phyloP scores from a whole-genome alignment of 2,329 filamentous ascomycete species.

The Gaeumannomyces tritici region DNA sequence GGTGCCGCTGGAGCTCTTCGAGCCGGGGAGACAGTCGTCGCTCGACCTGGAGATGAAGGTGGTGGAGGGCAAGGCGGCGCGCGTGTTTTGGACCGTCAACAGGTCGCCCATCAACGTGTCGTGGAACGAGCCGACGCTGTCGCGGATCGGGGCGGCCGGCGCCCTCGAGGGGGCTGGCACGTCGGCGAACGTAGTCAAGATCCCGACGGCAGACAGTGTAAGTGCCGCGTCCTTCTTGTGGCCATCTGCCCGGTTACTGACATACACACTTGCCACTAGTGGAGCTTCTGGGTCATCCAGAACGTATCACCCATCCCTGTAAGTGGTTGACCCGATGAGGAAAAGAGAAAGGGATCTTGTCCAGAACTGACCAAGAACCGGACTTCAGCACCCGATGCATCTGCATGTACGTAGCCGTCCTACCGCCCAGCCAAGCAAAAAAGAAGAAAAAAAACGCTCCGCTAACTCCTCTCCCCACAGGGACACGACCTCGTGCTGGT shows the following conservation, averaged over 20 bases:
- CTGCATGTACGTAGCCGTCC: conserved; percentile 10
- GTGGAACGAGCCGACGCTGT: conserved; percentile 23
- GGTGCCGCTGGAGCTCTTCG: conserved; percentile 10
- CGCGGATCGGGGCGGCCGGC: conserved; percentile 17
- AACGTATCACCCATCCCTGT: conserved; percentile 11
- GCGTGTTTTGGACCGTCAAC: conserved; percentile 17
- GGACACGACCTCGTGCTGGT: conserved; percentile 32
- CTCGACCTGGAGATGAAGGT: not conserved
- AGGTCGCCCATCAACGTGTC: conserved; percentile 19
- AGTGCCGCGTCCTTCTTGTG: not conserved
- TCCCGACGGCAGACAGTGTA: conserved; percentile 9
- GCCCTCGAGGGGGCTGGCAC: conserved; percentile 14
- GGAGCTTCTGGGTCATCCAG: conserved; percentile 21
- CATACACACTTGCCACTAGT: conserved; percentile 12
- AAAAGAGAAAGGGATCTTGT: not conserved
- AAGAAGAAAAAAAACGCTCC: no score
- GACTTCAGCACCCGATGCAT: conserved; percentile 27
- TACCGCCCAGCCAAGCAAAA: not conserved
- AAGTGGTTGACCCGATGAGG: conserved; percentile 2
- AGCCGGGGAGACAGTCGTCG: not conserved
- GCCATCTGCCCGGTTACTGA: not conserved
- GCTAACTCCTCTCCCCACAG: conserved; percentile 13
- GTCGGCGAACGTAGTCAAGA: conserved; percentile 7
- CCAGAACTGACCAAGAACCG: not conserved
- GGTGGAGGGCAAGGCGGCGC: conserved; percentile 9